These are phyloP conservation scores for Citrus sinensis DNA, from an alignment of 345 rosid species.

Conservation along the genomic window DNA sequence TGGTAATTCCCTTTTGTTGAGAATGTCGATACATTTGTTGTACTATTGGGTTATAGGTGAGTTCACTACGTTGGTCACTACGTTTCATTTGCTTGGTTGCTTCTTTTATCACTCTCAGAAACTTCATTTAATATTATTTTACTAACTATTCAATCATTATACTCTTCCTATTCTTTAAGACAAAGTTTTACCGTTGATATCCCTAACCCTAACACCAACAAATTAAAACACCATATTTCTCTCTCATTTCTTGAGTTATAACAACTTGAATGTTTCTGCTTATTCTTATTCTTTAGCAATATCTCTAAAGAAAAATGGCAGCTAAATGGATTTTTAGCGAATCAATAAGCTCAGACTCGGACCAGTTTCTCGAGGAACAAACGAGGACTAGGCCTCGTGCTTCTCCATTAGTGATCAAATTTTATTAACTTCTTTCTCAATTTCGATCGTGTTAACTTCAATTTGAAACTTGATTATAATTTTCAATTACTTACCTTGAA, in stretches of 20 bases:
- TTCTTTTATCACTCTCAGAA: constrained; percentile 42
- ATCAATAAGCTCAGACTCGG: constrained; percentile 28
- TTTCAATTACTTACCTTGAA: too few relatives aligned
- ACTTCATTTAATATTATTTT: background rate
- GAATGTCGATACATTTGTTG: too few relatives aligned
- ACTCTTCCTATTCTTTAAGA: background rate
- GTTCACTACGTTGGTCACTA: background rate
- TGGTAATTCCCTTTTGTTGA: too few relatives aligned
- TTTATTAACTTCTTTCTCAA: background rate
- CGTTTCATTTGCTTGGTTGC: constrained; percentile 17
- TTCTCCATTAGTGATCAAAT: constrained; percentile 49
- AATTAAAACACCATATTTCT: background rate
- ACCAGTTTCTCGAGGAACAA: constrained; percentile 49
- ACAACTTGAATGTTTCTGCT: background rate
- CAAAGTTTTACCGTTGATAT: background rate
- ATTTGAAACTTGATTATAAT: too few relatives aligned
- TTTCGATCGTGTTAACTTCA: background rate
- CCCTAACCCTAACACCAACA: background rate
- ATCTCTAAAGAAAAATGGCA: constrained; percentile 38
- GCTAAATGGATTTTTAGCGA: constrained; percentile 47
- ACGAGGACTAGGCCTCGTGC: constrained; percentile 44
- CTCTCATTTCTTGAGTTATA: background rate
- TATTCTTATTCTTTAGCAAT: background rate
- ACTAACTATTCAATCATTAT: background rate
- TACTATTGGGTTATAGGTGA: too few relatives aligned